Evolutionary conservation across 2,329 filamentous ascomycete genomes (phyloP), one percentile per base, ranked within the genome.

Genomic region (Verticillium isaacii): DNA sequence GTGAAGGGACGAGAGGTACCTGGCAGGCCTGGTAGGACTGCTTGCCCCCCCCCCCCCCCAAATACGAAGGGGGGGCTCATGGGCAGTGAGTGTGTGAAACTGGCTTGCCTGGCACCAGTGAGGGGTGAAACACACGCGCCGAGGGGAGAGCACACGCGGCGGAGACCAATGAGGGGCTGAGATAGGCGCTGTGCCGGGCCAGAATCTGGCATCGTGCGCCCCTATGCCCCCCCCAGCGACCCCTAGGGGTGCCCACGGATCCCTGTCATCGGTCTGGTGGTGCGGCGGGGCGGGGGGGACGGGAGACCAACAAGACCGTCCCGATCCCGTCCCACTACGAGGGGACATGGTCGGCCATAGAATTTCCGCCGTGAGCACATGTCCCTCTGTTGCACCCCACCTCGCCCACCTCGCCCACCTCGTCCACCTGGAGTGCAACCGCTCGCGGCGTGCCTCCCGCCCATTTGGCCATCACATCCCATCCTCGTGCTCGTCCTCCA

Each of bases 61-160:
- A 29, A 29, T 29, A 29, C 29, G 29, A 29, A 14, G 34, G 34
- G 34, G 34, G 34, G 34, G 34, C 9, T 36, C 37, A 58, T 25
- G 32, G 55, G 17, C 37, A 41, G 23, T 12, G 8, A 15, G 36
- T 65, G 70, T 62, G 69, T 71, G 70, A 72, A 72, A 72, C 70
- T 64, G 59, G 67, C 65, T 67, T 66, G 63, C 41, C 41, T 50
- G 41, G 41, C 41, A 50, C 41, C 41, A 65, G 64, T 63, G 37
- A 54, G 58, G 58, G 56, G 60, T 68, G 67, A 72, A 72, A 73
- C 70, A 68, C 68, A 68, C 65, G 68, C 67, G 68, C 71, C 64
- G 54, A 58, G 34, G 60, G 56, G 50, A 39, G 59, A 50, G 56
- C 59, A 62, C 52, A 56, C 62, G 62, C 57, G 58, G 60, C 59